These are phyloP conservation scores for Chlamydomonas sphaeroides DNA, from an alignment of 139 green algal species.

Conservation along the genomic window DNA sequence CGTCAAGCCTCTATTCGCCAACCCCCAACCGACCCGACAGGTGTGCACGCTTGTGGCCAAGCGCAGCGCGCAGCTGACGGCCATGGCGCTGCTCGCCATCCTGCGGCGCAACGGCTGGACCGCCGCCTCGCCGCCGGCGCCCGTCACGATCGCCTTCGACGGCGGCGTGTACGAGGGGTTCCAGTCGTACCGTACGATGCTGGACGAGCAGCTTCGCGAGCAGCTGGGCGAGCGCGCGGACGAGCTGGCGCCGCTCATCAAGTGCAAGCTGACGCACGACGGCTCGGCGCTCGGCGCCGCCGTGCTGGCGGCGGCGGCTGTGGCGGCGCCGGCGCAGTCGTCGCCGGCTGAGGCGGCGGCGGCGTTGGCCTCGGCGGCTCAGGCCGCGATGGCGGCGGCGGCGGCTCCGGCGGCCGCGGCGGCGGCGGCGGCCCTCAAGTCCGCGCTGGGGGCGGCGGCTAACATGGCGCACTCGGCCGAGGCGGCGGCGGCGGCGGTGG, in stretches of 20 bases:
- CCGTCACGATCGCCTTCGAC: conserved; percentile 67
- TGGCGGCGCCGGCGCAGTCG: not conserved
- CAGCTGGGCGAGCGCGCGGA: conserved; percentile 27
- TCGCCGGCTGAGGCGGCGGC: not conserved
- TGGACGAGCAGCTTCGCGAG: conserved; percentile 19
- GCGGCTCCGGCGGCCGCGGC: too few relatives aligned
- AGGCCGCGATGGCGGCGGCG: not conserved
- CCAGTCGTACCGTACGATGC: conserved; percentile 54
- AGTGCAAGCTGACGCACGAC: conserved; percentile 47
- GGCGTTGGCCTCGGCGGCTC: not conserved
- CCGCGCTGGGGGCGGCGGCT: too few relatives aligned
- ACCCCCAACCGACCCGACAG: conserved; percentile 6
- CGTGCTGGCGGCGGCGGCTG: conserved; percentile 62
- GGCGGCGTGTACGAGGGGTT: conserved; percentile 76
- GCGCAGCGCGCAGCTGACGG: conserved; percentile 70
- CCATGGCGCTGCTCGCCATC: conserved; percentile 66
- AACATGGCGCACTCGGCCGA: not conserved
- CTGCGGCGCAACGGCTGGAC: conserved; percentile 61
- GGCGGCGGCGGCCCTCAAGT: not conserved
- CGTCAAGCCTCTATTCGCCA: too few relatives aligned
- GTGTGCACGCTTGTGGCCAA: conserved; percentile 76
- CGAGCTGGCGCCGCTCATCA: conserved; percentile 12
- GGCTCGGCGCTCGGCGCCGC: conserved; percentile 64
- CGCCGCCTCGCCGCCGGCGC: not conserved
- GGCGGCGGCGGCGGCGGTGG: too few relatives aligned